Evolutionary conservation across 345 rosid genomes (phyloP).

Genomic region (Bruguiera gymnorhiza): DNA sequence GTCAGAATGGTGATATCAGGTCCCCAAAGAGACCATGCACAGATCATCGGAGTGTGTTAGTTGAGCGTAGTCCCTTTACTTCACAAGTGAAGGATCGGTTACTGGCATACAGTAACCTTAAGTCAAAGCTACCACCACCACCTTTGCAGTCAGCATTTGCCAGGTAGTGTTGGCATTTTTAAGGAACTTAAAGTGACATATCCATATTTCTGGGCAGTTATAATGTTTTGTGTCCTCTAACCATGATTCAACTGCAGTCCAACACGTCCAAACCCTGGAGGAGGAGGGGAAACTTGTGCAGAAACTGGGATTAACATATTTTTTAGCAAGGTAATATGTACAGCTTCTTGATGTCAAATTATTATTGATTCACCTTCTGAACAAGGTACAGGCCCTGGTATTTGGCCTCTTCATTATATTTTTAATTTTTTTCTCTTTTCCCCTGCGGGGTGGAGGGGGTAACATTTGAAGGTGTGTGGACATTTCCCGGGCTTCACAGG

Average conservation of each 20-base stretch:
- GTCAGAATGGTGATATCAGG: slow-evolving; percentile 79
- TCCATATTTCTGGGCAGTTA: background rate
- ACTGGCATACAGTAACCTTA: slow-evolving; percentile 20
- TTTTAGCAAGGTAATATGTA: slow-evolving; percentile 64
- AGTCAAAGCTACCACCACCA: slow-evolving; percentile 31
- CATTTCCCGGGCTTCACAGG: background rate
- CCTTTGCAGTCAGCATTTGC: slow-evolving; percentile 36
- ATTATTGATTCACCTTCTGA: background rate
- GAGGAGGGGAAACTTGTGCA: slow-evolving; percentile 98
- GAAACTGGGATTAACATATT: slow-evolving; percentile 88
- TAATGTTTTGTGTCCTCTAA: background rate
- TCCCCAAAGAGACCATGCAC: slow-evolving; percentile 37
- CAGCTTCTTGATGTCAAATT: slow-evolving; percentile 9
- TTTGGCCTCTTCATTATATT: background rate
- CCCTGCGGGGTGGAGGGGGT: background rate
- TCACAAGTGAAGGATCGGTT: slow-evolving; percentile 33
- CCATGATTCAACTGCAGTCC: slow-evolving; percentile 50
- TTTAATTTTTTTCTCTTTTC: background rate
- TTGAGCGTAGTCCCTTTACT: slow-evolving; percentile 52
- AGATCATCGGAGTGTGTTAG: slow-evolving; percentile 80
- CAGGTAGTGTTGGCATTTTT: slow-evolving; percentile 20
- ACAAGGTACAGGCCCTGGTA: background rate
- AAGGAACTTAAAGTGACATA: background rate
- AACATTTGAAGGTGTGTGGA: background rate
- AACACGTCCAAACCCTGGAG: slow-evolving; percentile 86